Conservation (phyloP, 176 grass and related monocot species). For the Rhynchospora breviuscula region DNA sequence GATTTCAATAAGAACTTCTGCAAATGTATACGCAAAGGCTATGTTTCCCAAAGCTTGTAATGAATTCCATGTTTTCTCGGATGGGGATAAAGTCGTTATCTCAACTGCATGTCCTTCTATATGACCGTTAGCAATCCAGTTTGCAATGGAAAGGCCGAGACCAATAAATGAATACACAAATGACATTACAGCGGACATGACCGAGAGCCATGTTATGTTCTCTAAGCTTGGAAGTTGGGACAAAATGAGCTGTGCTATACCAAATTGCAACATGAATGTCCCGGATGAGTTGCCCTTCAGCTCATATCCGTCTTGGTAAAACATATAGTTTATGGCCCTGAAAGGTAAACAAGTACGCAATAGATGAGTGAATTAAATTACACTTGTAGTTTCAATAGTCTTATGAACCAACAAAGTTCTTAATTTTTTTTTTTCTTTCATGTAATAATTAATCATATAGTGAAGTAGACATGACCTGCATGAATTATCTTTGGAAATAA, state of each 20-base stretch:
- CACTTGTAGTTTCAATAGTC: neutral
- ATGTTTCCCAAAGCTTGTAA: slow-evolving; percentile 78
- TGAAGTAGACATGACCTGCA: neutral
- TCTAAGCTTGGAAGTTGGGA: slow-evolving; percentile 82
- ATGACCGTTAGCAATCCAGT: slow-evolving; percentile 41
- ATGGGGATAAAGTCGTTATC: slow-evolving; percentile 4
- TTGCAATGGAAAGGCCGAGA: slow-evolving; percentile 38
- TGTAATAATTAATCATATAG: neutral
- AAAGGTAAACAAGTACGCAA: neutral
- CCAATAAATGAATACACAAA: slow-evolving; percentile 76
- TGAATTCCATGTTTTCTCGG: slow-evolving; percentile 56
- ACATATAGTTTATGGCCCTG: slow-evolving; percentile 54
- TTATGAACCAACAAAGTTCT: neutral
- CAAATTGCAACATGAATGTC: slow-evolving; percentile 48
- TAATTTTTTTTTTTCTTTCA: neutral
- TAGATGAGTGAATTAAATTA: neutral
- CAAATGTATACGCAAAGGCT: slow-evolving; percentile 83
- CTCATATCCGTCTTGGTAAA: slow-evolving; percentile 27
- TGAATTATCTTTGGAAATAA: too few species aligned
- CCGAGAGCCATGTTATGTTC: slow-evolving; percentile 65
- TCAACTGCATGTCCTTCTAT: slow-evolving; percentile 26
- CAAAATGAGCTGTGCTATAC: slow-evolving; percentile 51
- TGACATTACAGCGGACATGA: slow-evolving; percentile 67
- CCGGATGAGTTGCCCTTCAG: slow-evolving; percentile 34
- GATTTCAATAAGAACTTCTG: slow-evolving; percentile 80